These are phyloP conservation scores for Lyophyllum semitale DNA, from an alignment of 768 basidiomycete species.

Conservation along the genomic window DNA sequence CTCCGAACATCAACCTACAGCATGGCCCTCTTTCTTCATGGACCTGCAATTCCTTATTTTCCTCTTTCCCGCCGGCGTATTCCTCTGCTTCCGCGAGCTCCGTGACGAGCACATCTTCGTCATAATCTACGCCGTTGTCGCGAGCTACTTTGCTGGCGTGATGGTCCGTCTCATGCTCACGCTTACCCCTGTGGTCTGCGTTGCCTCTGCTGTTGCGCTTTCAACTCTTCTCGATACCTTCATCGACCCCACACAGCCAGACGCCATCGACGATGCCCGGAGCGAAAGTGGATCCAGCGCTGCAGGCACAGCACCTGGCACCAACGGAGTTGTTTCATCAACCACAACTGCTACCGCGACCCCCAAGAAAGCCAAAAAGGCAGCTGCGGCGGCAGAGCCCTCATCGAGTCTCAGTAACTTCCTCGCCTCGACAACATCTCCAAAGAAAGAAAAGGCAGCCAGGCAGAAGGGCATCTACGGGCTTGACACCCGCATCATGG, in stretches of 20 bases:
- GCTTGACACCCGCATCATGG: constrained; percentile 76
- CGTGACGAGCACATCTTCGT: constrained; percentile 98
- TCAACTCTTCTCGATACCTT: constrained; percentile 88
- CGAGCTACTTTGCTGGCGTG: constrained; percentile 98
- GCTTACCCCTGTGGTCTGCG: constrained; percentile 95
- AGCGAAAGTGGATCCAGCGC: constrained; percentile 26
- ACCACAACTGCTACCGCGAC: constrained; percentile 32
- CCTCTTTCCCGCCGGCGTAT: constrained; percentile 95
- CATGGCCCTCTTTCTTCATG: constrained; percentile 99
- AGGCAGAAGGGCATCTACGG: constrained; percentile 74
- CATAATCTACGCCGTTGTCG: constrained; percentile 95
- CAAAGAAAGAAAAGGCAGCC: constrained; percentile 35
- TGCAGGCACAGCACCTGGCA: not conserved
- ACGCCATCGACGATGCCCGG: constrained; percentile 30
- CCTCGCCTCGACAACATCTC: constrained; percentile 35
- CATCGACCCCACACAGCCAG: constrained; percentile 81
- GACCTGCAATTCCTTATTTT: constrained; percentile 98
- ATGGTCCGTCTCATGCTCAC: constrained; percentile 99
- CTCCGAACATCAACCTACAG: constrained; percentile 98
- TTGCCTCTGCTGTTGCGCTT: constrained; percentile 87
- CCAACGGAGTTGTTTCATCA: constrained; percentile 14
- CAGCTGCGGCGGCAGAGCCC: constrained; percentile 34
- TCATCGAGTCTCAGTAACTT: constrained; percentile 38
- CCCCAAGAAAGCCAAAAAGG: constrained; percentile 64
- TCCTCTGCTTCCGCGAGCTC: constrained; percentile 90